Evolutionary conservation across 75 land plant species (phyloP).

Genomic region (Cunninghamia lanceolata): DNA sequence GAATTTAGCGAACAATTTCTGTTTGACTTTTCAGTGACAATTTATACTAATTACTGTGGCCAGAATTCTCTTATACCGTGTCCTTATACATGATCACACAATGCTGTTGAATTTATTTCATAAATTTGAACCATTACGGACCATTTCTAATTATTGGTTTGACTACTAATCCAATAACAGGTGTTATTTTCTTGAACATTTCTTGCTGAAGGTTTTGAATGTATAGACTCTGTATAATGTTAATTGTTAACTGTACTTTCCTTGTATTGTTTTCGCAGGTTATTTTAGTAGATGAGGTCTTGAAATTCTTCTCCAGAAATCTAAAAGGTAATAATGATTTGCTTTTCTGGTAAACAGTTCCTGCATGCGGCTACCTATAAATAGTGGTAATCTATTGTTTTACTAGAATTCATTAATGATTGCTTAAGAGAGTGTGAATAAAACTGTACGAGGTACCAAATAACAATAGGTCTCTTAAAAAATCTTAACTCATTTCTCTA

Average conservation of each 20-base stretch:
- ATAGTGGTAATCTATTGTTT: not conserved
- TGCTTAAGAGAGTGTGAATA: not conserved
- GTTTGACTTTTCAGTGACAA: not conserved
- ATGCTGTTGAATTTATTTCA: not conserved
- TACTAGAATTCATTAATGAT: not conserved
- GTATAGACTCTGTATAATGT: not conserved
- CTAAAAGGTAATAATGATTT: slow-evolving; percentile 46
- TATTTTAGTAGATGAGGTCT: slow-evolving; percentile 85
- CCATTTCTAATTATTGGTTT: not conserved
- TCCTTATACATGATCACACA: not conserved
- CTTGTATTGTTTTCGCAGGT: slow-evolving; percentile 40
- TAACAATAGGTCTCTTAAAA: not conserved
- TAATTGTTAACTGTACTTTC: not conserved
- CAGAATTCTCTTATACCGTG: not conserved
- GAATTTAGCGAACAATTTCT: not conserved
- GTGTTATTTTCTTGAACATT: slow-evolving; percentile 8
- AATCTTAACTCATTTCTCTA: not conserved
- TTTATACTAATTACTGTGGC: not conserved
- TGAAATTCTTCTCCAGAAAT: slow-evolving; percentile 83
- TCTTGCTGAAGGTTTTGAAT: not conserved
- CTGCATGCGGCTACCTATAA: not conserved
- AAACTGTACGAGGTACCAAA: not conserved
- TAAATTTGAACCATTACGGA: not conserved
- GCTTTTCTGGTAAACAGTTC: not conserved
- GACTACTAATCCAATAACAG: not conserved